Conservation (phyloP, 164 flowering plant species). For the Umbellularia californica region DNA sequence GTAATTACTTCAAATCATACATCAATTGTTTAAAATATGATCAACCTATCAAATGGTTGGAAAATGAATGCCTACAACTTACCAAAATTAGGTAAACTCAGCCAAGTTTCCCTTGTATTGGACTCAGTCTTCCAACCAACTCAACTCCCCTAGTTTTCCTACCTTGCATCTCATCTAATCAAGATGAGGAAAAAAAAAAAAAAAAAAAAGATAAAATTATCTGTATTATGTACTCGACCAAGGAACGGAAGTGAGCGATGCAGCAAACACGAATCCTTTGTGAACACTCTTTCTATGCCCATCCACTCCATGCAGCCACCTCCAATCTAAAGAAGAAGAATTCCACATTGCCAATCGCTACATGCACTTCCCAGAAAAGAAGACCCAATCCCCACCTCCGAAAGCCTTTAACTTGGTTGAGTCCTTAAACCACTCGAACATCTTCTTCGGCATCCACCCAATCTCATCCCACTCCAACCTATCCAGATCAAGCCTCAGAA, state of each 20-base stretch:
- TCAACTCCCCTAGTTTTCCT: no score
- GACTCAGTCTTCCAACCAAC: no score
- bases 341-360: constrained; percentile 82
- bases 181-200: no score
- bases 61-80: no score
- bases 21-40: no score
- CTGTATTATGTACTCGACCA: constrained; percentile 20
- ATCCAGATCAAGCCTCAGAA: constrained; percentile 72
- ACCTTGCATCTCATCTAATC: no score
- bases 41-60: no score
- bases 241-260: constrained; percentile 49
- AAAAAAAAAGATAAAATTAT: no score
- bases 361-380: constrained; percentile 69
- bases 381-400: constrained; percentile 74
- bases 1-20: no score
- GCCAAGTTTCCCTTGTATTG: no score
- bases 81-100: no score
- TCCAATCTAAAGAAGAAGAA: constrained; percentile 50
- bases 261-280: constrained; percentile 76
- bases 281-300: constrained; percentile 60
- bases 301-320: constrained; percentile 73
- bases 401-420: constrained; percentile 87
- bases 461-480: constrained; percentile 89
- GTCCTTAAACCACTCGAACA: constrained; percentile 62
- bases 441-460: constrained; percentile 76